A percentile compares a stretch with the other conserved stretches of the same genome.
Conservation (phyloP, 345 rosid species). For the Camelina sativa region DNA sequence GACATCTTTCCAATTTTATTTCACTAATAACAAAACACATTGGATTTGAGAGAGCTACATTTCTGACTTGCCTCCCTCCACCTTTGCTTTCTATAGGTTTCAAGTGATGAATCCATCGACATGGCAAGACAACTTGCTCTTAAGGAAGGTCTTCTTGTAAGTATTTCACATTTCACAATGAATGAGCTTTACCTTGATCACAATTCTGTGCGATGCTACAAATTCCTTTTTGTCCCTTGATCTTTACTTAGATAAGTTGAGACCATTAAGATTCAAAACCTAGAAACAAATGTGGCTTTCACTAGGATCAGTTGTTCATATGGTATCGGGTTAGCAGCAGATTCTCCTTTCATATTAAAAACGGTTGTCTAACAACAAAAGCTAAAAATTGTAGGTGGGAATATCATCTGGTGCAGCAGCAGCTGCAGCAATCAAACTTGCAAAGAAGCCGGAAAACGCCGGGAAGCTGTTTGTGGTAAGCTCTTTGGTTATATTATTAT, state of each 20-base stretch:
- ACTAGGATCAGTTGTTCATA: background rate
- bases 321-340: background rate
- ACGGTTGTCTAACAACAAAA: background rate
- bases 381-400: constrained; percentile 63
- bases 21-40: background rate
- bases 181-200: background rate
- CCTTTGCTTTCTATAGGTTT: constrained; percentile 50
- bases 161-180: constrained; percentile 26
- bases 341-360: background rate
- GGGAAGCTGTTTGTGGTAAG: constrained; percentile 91
- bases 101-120: constrained; percentile 84
- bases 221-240: background rate
- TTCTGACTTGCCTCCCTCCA: constrained; percentile 2
- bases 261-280: background rate
- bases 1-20: constrained; percentile 16
- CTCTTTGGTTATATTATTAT: constrained; percentile 4
- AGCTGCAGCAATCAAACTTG: constrained; percentile 74
- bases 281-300: constrained; percentile 2
- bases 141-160: constrained; percentile 89
- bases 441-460: constrained; percentile 81
- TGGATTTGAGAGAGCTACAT: background rate
- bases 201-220: background rate
- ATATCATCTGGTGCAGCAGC: constrained; percentile 95
- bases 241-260: constrained; percentile 6
- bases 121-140: constrained; percentile 74